Base-by-base conservation (phyloP, 179 eudicot genomes). In the Beta macrorhiza region DNA sequence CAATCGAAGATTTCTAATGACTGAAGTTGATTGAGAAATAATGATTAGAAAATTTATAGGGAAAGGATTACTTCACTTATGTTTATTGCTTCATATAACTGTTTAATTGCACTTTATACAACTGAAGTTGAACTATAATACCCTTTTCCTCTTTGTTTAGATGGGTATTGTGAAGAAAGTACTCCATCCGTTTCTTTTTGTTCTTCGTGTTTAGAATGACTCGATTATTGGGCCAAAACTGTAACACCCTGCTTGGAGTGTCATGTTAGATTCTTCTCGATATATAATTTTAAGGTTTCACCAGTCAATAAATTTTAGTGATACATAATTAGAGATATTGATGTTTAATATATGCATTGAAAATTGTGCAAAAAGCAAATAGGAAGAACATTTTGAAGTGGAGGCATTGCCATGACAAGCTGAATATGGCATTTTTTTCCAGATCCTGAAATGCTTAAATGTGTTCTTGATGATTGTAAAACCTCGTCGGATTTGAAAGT, bases 391-490 rank as follows among this genome's bases (percentile, higher is more conserved):
- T 49, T 49, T 47, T 2, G 5, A 72, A 22, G 3, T n/a, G 22
- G 2, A 25, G 56, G 12, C 22, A 37, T 37, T 15, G 9, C 9
- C 62, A 56, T 57, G 64, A 42, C 1, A 15, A n/a, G 29, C 32
- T 57, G 45, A 74, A 32, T 75, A 9, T 75, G 78, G 14, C 52
- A 56, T 53, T 56, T 9, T n/a, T 55, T 75, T 75, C 2, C 78
- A 75, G 78, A 75, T 57, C 3, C 49, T 44, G 67, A 75, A 75
- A 56, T 78, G 81, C 68, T 82, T 72, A 67, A 79, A 78, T 19
- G 32, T 82, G 85, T 73, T 81, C 89, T 89, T 65, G 84, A 88
- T 87, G 86, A 79, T 32, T 87, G 91, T 84, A 92, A 83, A 67
- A 52, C 78, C 73, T 78, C 84, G 14, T 57, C 78, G 45, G 82